Evolutionary conservation across 129 eudicot genomes (phyloP), one percentile per base, ranked within the genome.

Genomic region (Sambucus nigra): DNA sequence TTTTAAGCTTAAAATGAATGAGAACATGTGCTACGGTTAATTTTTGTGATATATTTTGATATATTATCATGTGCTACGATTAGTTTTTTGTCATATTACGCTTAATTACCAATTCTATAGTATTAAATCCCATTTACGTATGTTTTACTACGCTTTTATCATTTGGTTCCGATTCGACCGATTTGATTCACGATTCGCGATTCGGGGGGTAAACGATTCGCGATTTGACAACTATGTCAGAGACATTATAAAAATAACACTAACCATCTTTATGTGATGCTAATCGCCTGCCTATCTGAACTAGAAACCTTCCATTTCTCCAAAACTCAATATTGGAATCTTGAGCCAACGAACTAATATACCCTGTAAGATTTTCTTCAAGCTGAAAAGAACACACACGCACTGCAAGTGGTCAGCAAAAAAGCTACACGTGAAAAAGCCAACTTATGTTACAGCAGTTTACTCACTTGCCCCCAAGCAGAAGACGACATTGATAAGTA

Each of bases 381-480:
- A 89, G 74, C 97, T 89, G 80, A 69, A 71, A 73, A 47, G 26
- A 59, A 19, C 67, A 68, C 40, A 58, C 16, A 49, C 44, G 53
- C 42, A 21, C 51, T 44, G 26, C 33, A 67, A 66, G 28, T 63
- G 53, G 41, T 75, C 67, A 67, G 68, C 39, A 47, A 1, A 74
- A 55, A 33, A 9, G 20, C 46, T 42, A 46, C 45, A 51, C n/a
- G n/a, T 8, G 21, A 14, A 23, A 60, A 33, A 20, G 40, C 45
- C 7, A 24, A 28, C 15, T 25, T 7, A 44, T 17, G 5, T 54
- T 18, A 52, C 9, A 28, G 51, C 40, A 31, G 25, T 59, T 58
- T 40, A 69, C 65, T 67, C 74, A 85, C 98, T 66, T 74, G 81
- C 63, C 79, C 94, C 98, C 98, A 89, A 54, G 81, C 76, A 64